These are phyloP conservation scores for Pseudoperonospora humuli DNA, from an alignment of 352 stramenopile genomes.

Conservation along the genomic window DNA sequence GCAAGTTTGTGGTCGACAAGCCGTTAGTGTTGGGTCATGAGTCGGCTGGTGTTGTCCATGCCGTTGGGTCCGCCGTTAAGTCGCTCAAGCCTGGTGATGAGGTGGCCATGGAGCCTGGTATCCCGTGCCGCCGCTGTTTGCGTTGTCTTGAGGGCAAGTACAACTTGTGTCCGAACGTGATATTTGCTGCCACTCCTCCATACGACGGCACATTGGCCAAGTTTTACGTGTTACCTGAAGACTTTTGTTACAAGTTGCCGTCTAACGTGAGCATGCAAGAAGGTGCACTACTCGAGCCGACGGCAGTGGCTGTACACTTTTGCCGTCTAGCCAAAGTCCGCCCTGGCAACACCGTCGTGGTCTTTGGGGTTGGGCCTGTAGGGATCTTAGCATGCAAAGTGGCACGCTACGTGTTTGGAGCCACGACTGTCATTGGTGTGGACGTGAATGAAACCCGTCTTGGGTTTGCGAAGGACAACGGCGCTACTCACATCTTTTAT, in stretches of 20 bases:
- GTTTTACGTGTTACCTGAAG: no score
- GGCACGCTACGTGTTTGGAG: slow-evolving; percentile 19
- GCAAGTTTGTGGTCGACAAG: slow-evolving; percentile 21
- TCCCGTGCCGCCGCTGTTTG: slow-evolving; percentile 17
- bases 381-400: slow-evolving; percentile 23
- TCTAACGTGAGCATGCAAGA: slow-evolving; percentile 19
- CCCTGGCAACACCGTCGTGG: slow-evolving; percentile 22
- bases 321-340: slow-evolving; percentile 20
- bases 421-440: slow-evolving; percentile 18
- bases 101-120: slow-evolving; percentile 22
- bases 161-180: no score
- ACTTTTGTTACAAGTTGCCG: slow-evolving; percentile 24
- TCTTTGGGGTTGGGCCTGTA: slow-evolving; percentile 24
- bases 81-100: slow-evolving; percentile 17
- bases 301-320: slow-evolving; percentile 24
- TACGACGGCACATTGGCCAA: no score
- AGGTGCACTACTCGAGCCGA: slow-evolving; percentile 19
- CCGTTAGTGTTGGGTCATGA: slow-evolving; percentile 24
- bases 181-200: no score
- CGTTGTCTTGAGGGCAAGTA: slow-evolving; percentile 13
- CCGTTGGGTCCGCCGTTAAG: slow-evolving; percentile 16
- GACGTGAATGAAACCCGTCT: slow-evolving; percentile 20
- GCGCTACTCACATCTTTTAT: slow-evolving; percentile 18
- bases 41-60: slow-evolving; percentile 21
- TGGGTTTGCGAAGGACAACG: slow-evolving; percentile 17